Percentiles rank a stretch among this genome's conserved stretches.
Conservation (phyloP, 345 rosid genomes). For the Linum usitatissimum region DNA sequence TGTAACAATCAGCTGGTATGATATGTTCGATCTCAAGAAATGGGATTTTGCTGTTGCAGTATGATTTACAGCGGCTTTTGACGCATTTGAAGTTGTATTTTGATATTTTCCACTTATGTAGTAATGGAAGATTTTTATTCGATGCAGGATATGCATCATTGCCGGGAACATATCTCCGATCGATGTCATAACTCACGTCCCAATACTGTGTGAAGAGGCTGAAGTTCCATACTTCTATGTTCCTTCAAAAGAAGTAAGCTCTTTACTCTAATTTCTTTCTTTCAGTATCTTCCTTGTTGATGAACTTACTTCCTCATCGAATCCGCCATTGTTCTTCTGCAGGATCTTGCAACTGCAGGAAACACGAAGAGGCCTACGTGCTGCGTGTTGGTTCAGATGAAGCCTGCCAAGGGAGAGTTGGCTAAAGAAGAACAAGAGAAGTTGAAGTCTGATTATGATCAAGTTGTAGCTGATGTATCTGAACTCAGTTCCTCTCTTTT, state of each 20-base stretch:
- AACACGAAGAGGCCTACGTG: conserved; percentile 93
- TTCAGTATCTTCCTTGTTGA: background rate
- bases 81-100: too few relatives aligned
- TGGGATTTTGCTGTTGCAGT: too few relatives aligned
- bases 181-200: conserved; percentile 92
- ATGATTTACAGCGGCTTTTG: background rate
- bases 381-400: conserved; percentile 71
- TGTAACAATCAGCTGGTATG: too few relatives aligned
- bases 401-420: conserved; percentile 73
- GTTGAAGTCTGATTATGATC: conserved; percentile 49
- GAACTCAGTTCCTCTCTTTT: conserved; percentile 49
- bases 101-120: too few relatives aligned
- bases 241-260: conserved; percentile 75
- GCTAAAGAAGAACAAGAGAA: conserved; percentile 52
- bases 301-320: background rate
- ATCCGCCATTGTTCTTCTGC: conserved; percentile 10
- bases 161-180: conserved; percentile 98
- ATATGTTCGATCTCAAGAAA: too few relatives aligned
- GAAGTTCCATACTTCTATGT: conserved; percentile 83
- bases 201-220: conserved; percentile 78
- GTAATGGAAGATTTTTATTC: background rate
- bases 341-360: conserved; percentile 96
- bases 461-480: conserved; percentile 49
- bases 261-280: too few relatives aligned
- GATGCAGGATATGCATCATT: conserved; percentile 70